These are phyloP conservation scores for Neonectria magnoliae DNA, from an alignment of 2,329 filamentous ascomycete species.

Conservation along the genomic window DNA sequence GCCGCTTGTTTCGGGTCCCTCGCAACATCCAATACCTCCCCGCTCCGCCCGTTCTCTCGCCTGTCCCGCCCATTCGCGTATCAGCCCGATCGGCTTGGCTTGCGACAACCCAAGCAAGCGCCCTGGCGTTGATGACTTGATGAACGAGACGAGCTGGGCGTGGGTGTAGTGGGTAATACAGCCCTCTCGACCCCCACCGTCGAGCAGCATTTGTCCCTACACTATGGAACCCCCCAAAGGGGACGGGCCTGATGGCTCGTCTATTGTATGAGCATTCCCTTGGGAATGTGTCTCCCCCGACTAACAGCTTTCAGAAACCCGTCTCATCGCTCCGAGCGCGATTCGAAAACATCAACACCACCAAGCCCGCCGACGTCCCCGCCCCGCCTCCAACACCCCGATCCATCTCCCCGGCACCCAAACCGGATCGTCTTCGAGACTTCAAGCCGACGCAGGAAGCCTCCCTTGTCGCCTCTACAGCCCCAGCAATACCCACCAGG, in stretches of 20 bases:
- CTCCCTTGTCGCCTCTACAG: slow-evolving; percentile 45
- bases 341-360: slow-evolving; percentile 75
- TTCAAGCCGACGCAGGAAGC: slow-evolving; percentile 52
- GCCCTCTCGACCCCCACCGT: slow-evolving; percentile 45
- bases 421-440: slow-evolving; percentile 55
- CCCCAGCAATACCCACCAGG: slow-evolving; percentile 45
- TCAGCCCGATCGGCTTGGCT: slow-evolving; percentile 20
- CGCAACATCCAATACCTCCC: slow-evolving; percentile 5
- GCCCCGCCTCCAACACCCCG: slow-evolving; percentile 41
- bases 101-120: slow-evolving; percentile 13
- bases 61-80: not conserved
- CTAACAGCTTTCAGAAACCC: slow-evolving; percentile 68
- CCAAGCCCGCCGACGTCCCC: slow-evolving; percentile 34
- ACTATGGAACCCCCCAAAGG: slow-evolving; percentile 46
- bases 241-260: slow-evolving; percentile 78
- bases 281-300: slow-evolving; percentile 5
- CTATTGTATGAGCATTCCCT: slow-evolving; percentile 66
- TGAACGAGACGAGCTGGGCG: slow-evolving; percentile 42
- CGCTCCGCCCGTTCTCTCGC: not conserved
- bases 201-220: slow-evolving; percentile 39
- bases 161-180: slow-evolving; percentile 50
- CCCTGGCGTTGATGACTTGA: slow-evolving; percentile 43
- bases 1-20: slow-evolving; percentile 6
- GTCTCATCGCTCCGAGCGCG: slow-evolving; percentile 84
- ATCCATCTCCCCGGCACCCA: slow-evolving; percentile 53